Percentiles rank a stretch among this genome's conserved stretches.
These are phyloP conservation scores for Phytopythium helicoides DNA, from an alignment of 352 stramenopile genomes.

Conservation along the genomic window DNA sequence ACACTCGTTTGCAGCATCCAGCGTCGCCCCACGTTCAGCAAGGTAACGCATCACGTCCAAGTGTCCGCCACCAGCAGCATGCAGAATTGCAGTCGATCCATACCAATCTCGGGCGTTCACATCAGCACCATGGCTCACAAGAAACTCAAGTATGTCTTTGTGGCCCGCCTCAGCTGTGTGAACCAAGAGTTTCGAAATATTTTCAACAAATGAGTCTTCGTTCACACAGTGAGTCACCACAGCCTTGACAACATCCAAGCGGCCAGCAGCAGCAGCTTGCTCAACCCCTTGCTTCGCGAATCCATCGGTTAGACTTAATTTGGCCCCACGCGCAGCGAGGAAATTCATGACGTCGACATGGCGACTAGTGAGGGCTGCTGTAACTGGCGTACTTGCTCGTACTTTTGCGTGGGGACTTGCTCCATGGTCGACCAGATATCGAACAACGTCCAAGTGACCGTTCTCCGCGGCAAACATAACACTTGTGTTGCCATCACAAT, in stretches of 20 bases:
- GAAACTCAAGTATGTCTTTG: neutral
- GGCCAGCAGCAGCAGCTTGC: neutral
- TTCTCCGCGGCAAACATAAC: neutral
- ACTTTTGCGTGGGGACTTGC: too few relatives aligned
- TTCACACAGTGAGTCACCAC: neutral
- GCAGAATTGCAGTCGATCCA: neutral
- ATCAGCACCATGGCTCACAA: neutral
- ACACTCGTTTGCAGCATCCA: too few relatives aligned
- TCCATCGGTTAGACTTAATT: neutral
- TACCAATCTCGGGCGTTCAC: neutral
- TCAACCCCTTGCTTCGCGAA: neutral
- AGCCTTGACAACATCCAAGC: neutral
- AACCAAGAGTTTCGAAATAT: neutral
- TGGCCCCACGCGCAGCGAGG: too few relatives aligned
- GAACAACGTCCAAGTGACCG: neutral
- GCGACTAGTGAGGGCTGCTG: too few relatives aligned
- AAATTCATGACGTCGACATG: too few relatives aligned
- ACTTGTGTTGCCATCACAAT: neutral
- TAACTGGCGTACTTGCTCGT: too few relatives aligned
- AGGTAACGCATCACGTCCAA: neutral
- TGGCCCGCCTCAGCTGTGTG: neutral
- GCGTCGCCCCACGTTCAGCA: neutral
- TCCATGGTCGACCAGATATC: neutral
- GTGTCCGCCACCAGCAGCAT: neutral
- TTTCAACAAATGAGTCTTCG: neutral